These are phyloP conservation scores for Oryza longistaminata DNA, from an alignment of 176 grass and related monocot species.

Conservation along the genomic window DNA sequence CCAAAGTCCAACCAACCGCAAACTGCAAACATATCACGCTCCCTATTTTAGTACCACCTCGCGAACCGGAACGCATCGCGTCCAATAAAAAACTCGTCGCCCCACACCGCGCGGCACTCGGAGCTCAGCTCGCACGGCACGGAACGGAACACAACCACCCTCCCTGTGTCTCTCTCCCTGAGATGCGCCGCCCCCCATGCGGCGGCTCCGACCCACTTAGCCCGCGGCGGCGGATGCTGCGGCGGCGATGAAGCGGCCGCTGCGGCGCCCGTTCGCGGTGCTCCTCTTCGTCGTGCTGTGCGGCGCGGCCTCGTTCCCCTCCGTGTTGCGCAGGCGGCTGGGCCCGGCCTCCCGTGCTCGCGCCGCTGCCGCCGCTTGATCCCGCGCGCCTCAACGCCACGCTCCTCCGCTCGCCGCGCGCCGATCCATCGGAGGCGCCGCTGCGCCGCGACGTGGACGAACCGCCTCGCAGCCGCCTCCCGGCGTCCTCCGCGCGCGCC, in stretches of 20 bases:
- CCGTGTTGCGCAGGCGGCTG: slow-evolving; percentile 22
- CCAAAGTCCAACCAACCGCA: slow-evolving; percentile 49
- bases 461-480: slow-evolving; percentile 66
- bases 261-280: slow-evolving; percentile 53
- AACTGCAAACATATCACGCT: slow-evolving; percentile 13
- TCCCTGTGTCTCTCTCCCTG: background rate
- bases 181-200: slow-evolving; percentile 40
- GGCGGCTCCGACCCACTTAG: slow-evolving; percentile 33
- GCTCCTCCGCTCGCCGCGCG: slow-evolving; percentile 67
- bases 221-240: slow-evolving; percentile 17
- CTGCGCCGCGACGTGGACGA: slow-evolving; percentile 68
- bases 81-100: slow-evolving; percentile 21
- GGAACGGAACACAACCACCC: background rate
- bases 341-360: background rate
- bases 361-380: background rate
- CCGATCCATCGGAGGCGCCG: slow-evolving; percentile 47
- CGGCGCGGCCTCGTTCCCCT: slow-evolving; percentile 34
- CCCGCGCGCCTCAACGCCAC: slow-evolving; percentile 55
- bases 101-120: background rate
- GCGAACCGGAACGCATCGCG: background rate
- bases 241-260: slow-evolving; percentile 53
- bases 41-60: slow-evolving; percentile 24
- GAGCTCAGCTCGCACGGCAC: background rate
- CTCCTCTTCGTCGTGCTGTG: slow-evolving; percentile 52
- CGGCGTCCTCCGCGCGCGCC: slow-evolving; percentile 32